These are phyloP conservation scores for Ampelocalamus luodianensis DNA, from an alignment of 176 grass and related monocot genomes.

Conservation along the genomic window DNA sequence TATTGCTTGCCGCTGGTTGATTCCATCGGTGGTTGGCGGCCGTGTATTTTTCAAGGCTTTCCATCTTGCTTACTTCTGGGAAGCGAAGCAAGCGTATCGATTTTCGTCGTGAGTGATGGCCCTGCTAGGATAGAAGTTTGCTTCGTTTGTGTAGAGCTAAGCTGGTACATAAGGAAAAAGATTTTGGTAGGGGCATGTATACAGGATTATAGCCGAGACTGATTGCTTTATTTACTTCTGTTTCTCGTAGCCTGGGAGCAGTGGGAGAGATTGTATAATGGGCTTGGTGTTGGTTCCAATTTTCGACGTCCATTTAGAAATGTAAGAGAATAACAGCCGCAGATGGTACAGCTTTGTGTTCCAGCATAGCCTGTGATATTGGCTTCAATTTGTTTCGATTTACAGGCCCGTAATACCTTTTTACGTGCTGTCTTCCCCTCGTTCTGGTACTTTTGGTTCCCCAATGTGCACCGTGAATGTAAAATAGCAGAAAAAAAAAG, in stretches of 20 bases:
- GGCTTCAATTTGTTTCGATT: background rate
- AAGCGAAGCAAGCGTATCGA: conserved; percentile 34
- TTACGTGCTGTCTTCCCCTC: background rate
- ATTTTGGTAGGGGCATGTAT: conserved; percentile 67
- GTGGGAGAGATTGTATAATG: conserved; percentile 55
- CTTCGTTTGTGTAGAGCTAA: conserved; percentile 63
- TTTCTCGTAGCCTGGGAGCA: conserved; percentile 40
- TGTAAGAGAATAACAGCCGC: conserved; percentile 25
- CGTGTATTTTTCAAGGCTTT: conserved; percentile 31
- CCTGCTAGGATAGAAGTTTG: conserved; percentile 57
- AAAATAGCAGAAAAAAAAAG: no score
- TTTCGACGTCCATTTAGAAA: conserved; percentile 33
- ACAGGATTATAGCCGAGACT: conserved; percentile 48
- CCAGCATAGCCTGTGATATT: conserved; percentile 6
- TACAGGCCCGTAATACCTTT: background rate
- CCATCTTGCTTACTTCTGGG: conserved; percentile 32
- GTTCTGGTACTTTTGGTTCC: background rate
- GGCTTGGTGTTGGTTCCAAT: conserved; percentile 39
- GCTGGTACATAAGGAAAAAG: conserved; percentile 62
- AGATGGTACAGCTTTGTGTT: conserved; percentile 41
- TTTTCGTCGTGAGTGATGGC: conserved; percentile 46
- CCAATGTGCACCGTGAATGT: no score
- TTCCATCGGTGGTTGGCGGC: background rate
- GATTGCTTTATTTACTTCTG: conserved; percentile 34
- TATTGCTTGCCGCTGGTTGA: conserved; percentile 25